Evolutionary conservation across 768 basidiomycete species (phyloP).

Genomic region (Butyriboletus loyo): DNA sequence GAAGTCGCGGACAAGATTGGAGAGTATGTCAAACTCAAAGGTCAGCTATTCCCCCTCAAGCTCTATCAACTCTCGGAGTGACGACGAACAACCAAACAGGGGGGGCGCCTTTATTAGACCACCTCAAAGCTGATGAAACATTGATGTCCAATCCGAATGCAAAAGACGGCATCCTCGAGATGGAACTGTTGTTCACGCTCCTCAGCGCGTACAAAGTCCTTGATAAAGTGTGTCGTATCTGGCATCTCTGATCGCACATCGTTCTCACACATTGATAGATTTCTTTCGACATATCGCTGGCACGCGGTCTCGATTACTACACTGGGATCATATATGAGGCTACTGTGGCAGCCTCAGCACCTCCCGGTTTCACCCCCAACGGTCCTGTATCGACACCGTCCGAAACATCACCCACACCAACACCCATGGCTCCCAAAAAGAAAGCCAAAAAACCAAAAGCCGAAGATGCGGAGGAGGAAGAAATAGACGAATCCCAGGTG

Average conservation of each 20-base stretch:
- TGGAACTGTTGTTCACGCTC: conserved; percentile 79
- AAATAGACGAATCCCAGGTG: conserved; percentile 87
- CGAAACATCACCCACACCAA: conserved; percentile 21
- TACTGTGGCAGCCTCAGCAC: conserved; percentile 88
- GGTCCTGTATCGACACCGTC: conserved; percentile 39
- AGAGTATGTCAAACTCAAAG: conserved; percentile 95
- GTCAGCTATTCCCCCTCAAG: conserved; percentile 35
- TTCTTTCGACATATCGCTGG: conserved; percentile 94
- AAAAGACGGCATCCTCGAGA: conserved; percentile 81
- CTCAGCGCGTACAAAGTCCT: conserved; percentile 77
- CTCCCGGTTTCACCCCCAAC: conserved; percentile 69
- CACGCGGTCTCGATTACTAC: conserved; percentile 98
- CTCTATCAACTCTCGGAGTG: neutral
- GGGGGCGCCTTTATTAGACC: conserved; percentile 70
- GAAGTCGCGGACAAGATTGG: conserved; percentile 90
- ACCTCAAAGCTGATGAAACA: conserved; percentile 57
- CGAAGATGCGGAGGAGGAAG: conserved; percentile 61
- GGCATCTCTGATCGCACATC: neutral
- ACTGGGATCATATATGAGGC: conserved; percentile 99
- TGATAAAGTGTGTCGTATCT: conserved; percentile 55
- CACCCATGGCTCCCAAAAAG: conserved; percentile 33
- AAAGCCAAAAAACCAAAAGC: conserved; percentile 41
- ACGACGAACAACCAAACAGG: conserved; percentile 42
- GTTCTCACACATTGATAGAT: conserved; percentile 47
- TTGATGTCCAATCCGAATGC: conserved; percentile 73